These are phyloP conservation scores for Tetrapyrgos nigripes DNA, from an alignment of 1,284 basidiomycete species.

Conservation along the genomic window DNA sequence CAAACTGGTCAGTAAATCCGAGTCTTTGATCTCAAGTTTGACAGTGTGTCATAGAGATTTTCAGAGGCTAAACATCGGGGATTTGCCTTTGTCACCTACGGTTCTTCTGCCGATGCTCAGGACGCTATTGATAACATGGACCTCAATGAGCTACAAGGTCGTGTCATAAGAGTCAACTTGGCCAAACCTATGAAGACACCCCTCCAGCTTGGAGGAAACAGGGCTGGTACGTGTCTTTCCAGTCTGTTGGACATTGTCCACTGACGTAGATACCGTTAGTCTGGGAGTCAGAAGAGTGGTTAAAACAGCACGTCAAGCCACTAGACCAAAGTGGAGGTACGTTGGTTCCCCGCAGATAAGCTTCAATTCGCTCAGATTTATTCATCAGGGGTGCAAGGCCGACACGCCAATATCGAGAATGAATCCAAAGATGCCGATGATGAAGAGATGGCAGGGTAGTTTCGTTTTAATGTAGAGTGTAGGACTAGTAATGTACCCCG, in stretches of 20 bases:
- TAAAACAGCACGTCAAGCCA: constrained; percentile 75
- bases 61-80: constrained; percentile 80
- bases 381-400: constrained; percentile 61
- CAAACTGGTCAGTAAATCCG: constrained; percentile 49
- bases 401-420: constrained; percentile 32
- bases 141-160: constrained; percentile 77
- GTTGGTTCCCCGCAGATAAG: constrained; percentile 21
- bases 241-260: background rate
- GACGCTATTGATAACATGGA: constrained; percentile 93
- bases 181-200: constrained; percentile 76
- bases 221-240: constrained; percentile 64
- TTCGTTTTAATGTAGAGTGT: too few species aligned
- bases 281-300: constrained; percentile 89
- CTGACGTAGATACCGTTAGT: constrained; percentile 50
- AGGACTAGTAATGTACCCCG: too few species aligned
- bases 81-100: constrained; percentile 82
- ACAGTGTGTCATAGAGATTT: background rate
- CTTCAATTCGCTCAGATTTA: constrained; percentile 17
- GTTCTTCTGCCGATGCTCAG: constrained; percentile 78
- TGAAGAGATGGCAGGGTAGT: too few species aligned
- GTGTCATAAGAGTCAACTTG: constrained; percentile 79
- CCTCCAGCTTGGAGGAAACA: constrained; percentile 69
- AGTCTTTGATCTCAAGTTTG: background rate
- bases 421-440: too few species aligned
- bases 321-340: constrained; percentile 73